phyloP scores from a whole-genome alignment of 169 alveolate genomes.

The Plasmodium billcollinsi region DNA sequence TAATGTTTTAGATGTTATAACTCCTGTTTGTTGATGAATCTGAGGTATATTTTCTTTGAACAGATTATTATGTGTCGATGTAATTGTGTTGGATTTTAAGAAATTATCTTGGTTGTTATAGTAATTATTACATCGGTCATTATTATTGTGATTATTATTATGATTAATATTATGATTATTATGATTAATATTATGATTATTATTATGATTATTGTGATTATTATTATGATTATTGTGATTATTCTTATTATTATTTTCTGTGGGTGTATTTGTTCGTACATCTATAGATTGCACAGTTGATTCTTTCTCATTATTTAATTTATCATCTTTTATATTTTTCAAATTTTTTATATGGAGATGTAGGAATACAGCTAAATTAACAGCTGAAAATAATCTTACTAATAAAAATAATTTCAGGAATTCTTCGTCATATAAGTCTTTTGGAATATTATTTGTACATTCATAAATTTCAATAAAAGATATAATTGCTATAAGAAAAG shows the following conservation, averaged over 20 bases:
- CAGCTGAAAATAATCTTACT: slow-evolving; percentile 19
- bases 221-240: too few species aligned
- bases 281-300: too few species aligned
- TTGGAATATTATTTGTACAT: slow-evolving; percentile 1
- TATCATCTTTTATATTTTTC: slow-evolving; percentile 1
- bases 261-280: background rate
- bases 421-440: background rate
- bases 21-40: background rate
- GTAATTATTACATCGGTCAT: too few species aligned
- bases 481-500: slow-evolving; percentile 18
- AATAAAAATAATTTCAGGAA: slow-evolving; percentile 46
- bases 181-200: too few species aligned
- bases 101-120: too few species aligned
- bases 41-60: background rate
- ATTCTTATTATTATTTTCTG: too few species aligned
- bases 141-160: too few species aligned
- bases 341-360: slow-evolving; percentile 18
- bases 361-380: slow-evolving; percentile 25
- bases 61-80: background rate
- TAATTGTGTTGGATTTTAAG: too few species aligned
- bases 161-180: too few species aligned
- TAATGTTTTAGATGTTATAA: background rate
- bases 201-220: too few species aligned
- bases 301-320: background rate
- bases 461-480: slow-evolving; percentile 23